A percentile compares a stretch with the other conserved stretches of the same genome.
Evolutionary conservation across 805 yeast species (phyloP).

Genomic region (Yamadazyma scolyti): DNA sequence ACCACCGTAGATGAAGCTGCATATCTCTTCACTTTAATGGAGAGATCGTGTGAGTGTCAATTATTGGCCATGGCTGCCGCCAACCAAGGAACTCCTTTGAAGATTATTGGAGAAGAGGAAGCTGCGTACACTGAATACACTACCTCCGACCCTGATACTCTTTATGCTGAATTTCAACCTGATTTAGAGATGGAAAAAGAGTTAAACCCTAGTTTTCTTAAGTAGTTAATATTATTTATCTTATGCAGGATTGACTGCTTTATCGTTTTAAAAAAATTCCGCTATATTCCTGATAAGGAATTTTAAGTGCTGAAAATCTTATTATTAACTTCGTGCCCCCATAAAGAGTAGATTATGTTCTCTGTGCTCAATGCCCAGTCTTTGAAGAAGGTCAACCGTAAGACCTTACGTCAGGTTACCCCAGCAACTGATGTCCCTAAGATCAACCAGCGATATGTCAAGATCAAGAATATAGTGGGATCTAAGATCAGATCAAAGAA

Average conservation of each 20-base stretch:
- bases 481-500: slow-evolving; percentile 3
- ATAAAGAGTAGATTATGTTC: too few relatives aligned
- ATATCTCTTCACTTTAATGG: slow-evolving; percentile 29
- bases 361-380: slow-evolving; percentile 2
- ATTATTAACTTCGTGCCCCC: not conserved
- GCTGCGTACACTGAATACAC: slow-evolving; percentile 63
- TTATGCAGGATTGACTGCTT: not conserved
- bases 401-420: not conserved
- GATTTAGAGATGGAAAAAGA: slow-evolving; percentile 47
- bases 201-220: slow-evolving; percentile 5
- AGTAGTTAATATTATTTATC: slow-evolving; percentile 1
- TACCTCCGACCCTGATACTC: slow-evolving; percentile 53
- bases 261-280: slow-evolving; percentile 1
- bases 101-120: slow-evolving; percentile 59
- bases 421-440: too few relatives aligned
- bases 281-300: not conserved
- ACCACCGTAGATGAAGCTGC: slow-evolving; percentile 36
- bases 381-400: not conserved
- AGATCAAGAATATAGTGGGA: slow-evolving; percentile 4
- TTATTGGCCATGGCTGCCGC: slow-evolving; percentile 19
- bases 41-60: slow-evolving; percentile 28
- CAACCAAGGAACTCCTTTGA: slow-evolving; percentile 26
- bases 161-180: slow-evolving; percentile 72
- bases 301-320: not conserved
- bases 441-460: too few relatives aligned